A percentile compares a stretch with the other conserved stretches of the same genome.
Conservation (phyloP, 2,329 filamentous ascomycete genomes). For the Calonectria ilicicola region DNA sequence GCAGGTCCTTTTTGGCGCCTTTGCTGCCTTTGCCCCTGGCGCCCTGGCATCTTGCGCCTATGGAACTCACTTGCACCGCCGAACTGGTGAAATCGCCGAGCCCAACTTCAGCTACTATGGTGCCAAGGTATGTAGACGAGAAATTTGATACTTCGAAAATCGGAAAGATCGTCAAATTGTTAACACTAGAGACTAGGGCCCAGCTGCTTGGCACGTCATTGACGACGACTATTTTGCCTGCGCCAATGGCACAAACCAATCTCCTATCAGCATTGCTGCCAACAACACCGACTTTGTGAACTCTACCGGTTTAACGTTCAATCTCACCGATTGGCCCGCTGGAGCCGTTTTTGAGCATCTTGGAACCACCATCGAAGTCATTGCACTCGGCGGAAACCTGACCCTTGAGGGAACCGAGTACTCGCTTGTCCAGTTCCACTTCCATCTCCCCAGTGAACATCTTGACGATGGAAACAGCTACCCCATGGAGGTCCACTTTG, state of each 20-base stretch:
- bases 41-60: background rate
- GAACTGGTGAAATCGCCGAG: background rate
- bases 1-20: background rate
- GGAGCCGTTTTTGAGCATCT: slow-evolving; percentile 62
- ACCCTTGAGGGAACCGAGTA: slow-evolving; percentile 54
- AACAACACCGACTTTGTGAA: slow-evolving; percentile 41
- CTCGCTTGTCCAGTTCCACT: slow-evolving; percentile 67
- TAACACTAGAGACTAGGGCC: slow-evolving; percentile 49
- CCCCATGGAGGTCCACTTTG: slow-evolving; percentile 48
- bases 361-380: slow-evolving; percentile 63
- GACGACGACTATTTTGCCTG: slow-evolving; percentile 58
- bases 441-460: slow-evolving; percentile 72
- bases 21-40: background rate
- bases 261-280: slow-evolving; percentile 64
- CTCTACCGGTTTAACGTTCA: slow-evolving; percentile 47
- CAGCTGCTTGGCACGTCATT: slow-evolving; percentile 64
- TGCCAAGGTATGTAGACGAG: background rate
- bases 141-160: too few relatives aligned
- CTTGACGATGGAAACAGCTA: slow-evolving; percentile 54
- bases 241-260: slow-evolving; percentile 62
- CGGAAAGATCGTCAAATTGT: background rate
- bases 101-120: background rate
- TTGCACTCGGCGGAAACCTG: slow-evolving; percentile 60
- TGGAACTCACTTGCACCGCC: background rate
- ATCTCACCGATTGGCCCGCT: slow-evolving; percentile 50